Base-by-base conservation (phyloP, 169 alveolate genomes). In the Babesia bigemina region DNA sequence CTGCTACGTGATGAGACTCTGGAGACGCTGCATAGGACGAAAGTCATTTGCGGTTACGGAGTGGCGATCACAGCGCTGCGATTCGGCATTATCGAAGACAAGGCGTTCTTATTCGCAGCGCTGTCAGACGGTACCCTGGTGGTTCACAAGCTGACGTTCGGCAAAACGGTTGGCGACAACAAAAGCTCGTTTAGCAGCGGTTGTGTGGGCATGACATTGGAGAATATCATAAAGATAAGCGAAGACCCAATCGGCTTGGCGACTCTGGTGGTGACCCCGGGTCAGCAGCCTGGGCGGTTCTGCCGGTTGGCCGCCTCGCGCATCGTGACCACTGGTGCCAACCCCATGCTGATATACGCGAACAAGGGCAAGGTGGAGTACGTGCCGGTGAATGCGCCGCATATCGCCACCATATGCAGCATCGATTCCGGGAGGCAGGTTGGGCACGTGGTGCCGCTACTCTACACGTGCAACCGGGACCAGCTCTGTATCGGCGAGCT, bases 101-200 rank as follows among this genome's bases (percentile, higher is more conserved):
- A 26, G 19, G 72, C 65, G 21, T 72, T 33, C 49, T 49, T 81
- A 13, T 73, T 81, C 55, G 75, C 59, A 0, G 24, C 75, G 74
- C 67, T 81, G 21, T 81, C 88, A 3, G 84, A 81, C 55, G 88
- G 88, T n/a, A 52, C 59, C 10, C 78, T 81, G 44, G 19, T 50
- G 42, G 58, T 70, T 6, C 55, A 81, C 62, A 44, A 53, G 26
- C n/a, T 75, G 28, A 28, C 10, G 56, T 16, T 45, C 39, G 50
- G 19, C 19, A 49, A 59, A 28, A 53, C 59, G 6, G 48, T 16
- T n/a, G 60, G 55, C 33, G 74, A 39, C 45, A 14, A 36, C 9
- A 73, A 61, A 19, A 12, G 11, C 0, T 26, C 63, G 21, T 0
- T 44, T 12, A 21, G 26, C 42, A 26, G 26, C 17, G 50, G 39